phyloP scores from a whole-genome alignment of 208 protist genomes.

The Porcisia hertigi region DNA sequence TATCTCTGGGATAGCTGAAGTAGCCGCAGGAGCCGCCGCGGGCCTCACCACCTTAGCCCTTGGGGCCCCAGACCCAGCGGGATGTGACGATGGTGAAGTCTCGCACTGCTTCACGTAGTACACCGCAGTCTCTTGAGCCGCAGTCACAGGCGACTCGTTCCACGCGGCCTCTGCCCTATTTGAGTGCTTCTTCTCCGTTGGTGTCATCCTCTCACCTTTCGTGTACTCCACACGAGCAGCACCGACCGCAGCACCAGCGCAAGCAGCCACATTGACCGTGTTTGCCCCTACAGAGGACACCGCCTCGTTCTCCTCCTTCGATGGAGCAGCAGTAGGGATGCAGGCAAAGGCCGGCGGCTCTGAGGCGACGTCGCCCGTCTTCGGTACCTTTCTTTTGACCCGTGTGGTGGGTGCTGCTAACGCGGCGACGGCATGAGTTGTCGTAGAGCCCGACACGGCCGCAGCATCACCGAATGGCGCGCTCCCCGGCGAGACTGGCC shows the following conservation, averaged over 20 bases:
- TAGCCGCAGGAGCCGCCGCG: not conserved
- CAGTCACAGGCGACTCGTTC: slow-evolving; percentile 7
- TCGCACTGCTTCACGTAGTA: not conserved
- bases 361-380: not conserved
- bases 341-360: not conserved
- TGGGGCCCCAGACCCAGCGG: not conserved
- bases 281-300: not conserved
- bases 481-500: not conserved
- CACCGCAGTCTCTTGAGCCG: not conserved
- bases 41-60: not conserved
- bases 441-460: not conserved
- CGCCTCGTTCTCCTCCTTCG: not conserved
- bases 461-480: not conserved
- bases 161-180: slow-evolving; percentile 9
- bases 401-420: not conserved
- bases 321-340: not conserved
- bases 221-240: not conserved
- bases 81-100: not conserved
- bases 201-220: not conserved
- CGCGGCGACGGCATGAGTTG: not conserved
- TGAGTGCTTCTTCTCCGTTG: slow-evolving; percentile 16
- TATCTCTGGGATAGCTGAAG: not conserved
- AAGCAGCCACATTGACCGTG: not conserved
- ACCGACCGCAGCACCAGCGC: not conserved
- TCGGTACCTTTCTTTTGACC: not conserved